Conservation (phyloP, 129 eudicot species). For the sunflower (Helianthus annuus) region DNA sequence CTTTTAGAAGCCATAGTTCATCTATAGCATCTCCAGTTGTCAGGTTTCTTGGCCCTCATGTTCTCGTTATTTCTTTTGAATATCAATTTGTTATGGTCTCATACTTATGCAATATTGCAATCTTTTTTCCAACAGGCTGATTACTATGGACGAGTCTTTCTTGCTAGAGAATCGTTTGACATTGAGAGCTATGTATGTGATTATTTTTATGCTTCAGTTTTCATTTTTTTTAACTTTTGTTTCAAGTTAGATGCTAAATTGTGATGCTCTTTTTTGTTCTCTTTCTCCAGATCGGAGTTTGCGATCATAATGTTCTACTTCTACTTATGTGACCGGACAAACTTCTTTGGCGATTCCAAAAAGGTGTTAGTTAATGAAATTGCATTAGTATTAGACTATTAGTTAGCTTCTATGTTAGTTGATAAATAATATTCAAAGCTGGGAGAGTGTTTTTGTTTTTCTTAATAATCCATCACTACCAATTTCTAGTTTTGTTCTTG, state of each 20-base stretch:
- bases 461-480: background rate
- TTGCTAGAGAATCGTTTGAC: slow-evolving; percentile 77
- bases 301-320: slow-evolving; percentile 63
- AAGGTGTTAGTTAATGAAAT: slow-evolving; percentile 47
- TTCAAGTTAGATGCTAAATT: background rate
- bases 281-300: slow-evolving; percentile 57
- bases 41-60: slow-evolving; percentile 39
- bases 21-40: slow-evolving; percentile 52
- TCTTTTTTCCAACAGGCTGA: slow-evolving; percentile 43
- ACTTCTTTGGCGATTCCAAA: slow-evolving; percentile 70
- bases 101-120: background rate
- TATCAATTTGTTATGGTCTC: background rate
- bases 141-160: slow-evolving; percentile 74
- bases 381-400: background rate
- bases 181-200: slow-evolving; percentile 80
- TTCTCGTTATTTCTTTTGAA: background rate
- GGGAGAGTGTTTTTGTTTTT: background rate
- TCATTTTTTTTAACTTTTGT: background rate
- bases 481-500: slow-evolving; percentile 12
- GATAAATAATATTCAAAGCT: slow-evolving; percentile 5
- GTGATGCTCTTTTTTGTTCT: slow-evolving; percentile 3
- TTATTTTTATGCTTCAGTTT: background rate
- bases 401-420: slow-evolving; percentile 5
- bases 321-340: slow-evolving; percentile 82
- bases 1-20: slow-evolving; percentile 59